phyloP scores from a whole-genome alignment of 768 basidiomycete genomes.

The Tulasnella sp. region DNA sequence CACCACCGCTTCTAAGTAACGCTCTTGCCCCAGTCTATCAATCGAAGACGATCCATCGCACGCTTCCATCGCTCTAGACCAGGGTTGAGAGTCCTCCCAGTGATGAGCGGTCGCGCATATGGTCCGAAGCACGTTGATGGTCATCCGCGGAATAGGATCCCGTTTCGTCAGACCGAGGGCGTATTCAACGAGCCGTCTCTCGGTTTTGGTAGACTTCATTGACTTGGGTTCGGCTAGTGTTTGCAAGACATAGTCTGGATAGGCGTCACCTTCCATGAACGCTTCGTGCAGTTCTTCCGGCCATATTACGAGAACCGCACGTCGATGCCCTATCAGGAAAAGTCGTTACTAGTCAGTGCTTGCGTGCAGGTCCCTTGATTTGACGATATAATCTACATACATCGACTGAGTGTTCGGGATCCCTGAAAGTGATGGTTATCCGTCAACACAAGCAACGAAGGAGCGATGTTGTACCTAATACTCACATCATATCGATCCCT shows the following conservation, averaged over 20 bases:
- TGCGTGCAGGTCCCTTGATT: too few species aligned
- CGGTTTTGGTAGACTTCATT: neutral
- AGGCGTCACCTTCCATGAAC: neutral
- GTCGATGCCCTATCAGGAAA: constrained; percentile 19
- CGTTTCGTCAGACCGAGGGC: neutral
- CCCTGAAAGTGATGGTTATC: constrained; percentile 14
- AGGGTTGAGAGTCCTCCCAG: neutral
- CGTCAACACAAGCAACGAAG: neutral
- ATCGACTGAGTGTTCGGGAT: constrained; percentile 22
- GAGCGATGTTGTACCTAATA: neutral
- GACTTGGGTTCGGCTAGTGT: neutral
- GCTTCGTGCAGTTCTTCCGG: neutral
- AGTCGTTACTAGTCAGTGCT: constrained; percentile 14
- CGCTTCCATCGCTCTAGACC: neutral
- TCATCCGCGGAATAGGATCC: neutral
- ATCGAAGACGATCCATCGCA: neutral
- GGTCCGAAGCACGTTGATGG: neutral
- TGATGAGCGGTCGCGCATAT: neutral
- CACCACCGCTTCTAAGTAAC: neutral
- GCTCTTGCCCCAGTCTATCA: neutral
- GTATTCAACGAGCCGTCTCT: neutral
- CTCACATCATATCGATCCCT: constrained; percentile 34
- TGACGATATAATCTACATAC: too few species aligned
- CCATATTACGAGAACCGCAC: constrained; percentile 26
- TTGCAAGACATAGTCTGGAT: neutral